Conservation (phyloP, 352 stramenopile species). For the Phytophthora hibernalis region DNA sequence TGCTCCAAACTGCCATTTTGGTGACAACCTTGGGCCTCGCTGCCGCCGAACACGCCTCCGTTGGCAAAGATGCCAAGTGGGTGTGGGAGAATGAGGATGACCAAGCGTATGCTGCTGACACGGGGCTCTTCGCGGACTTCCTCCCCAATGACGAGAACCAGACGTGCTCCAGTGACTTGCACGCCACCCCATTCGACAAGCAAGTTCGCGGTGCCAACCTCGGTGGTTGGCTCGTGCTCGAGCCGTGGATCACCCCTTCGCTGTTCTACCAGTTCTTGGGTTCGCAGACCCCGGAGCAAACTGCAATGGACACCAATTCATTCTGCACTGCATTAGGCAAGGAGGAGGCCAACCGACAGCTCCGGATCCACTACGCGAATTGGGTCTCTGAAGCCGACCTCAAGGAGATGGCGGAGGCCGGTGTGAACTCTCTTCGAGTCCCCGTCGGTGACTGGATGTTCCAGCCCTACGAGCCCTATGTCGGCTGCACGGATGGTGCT, state of each 20-base stretch:
- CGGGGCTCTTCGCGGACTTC: constrained; percentile 57
- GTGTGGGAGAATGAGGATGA: constrained; percentile 57
- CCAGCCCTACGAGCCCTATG: constrained; percentile 92
- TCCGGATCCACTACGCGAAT: constrained; percentile 92
- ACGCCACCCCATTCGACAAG: constrained; percentile 70
- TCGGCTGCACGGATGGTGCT: constrained; percentile 91
- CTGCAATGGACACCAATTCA: constrained; percentile 91
- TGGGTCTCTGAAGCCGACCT: constrained; percentile 95
- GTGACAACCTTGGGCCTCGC: constrained; percentile 1
- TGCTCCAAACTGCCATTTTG: constrained; percentile 6
- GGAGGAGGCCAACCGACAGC: constrained; percentile 91
- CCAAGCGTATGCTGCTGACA: constrained; percentile 38
- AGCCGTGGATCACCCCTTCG: constrained; percentile 29
- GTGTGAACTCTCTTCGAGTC: constrained; percentile 18
- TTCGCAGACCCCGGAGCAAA: constrained; percentile 69
- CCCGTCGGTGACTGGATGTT: constrained; percentile 95
- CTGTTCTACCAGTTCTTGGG: constrained; percentile 34
- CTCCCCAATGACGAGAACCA: constrained; percentile 56
- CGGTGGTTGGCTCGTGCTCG: constrained; percentile 72
- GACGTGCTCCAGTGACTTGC: constrained; percentile 68
- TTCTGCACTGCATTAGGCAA: constrained; percentile 89
- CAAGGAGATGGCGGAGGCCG: constrained; percentile 57
- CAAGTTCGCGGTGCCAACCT: constrained; percentile 46
- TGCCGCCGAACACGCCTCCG: neutral
- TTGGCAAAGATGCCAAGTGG: constrained; percentile 48